Base-by-base conservation (phyloP, 176 grass and related monocot genomes). In the Themeda triandra region DNA sequence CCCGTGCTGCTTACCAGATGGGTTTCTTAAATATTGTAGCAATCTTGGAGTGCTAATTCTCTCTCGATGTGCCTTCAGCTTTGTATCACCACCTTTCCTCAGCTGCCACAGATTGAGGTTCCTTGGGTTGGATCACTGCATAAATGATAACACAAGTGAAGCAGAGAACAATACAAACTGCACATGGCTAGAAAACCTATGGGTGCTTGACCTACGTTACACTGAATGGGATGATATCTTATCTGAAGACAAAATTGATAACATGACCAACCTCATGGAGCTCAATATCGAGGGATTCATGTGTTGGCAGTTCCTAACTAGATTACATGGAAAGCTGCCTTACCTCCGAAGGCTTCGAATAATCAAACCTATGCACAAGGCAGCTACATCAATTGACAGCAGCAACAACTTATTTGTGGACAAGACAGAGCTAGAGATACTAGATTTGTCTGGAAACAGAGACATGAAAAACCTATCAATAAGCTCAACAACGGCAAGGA, bases 71-170 rank as follows among this genome's bases (percentile, higher is more conserved):
- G 5, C 39, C 30, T 79, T 85, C 6, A 63, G 0, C 1, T 80
- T 86, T 73, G 39, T 53, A 8, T 86, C 84, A 64, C 84, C 84
- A 1, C n/a, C 67, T 15, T 86, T 86, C 39, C 0, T 2, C 0
- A 0, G 2, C 4, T 80, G 84, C 6, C 28, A 5, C 0, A 3
- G 0, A 0, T 23, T 86, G 13, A 86, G 66, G 80, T 86, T 80
- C 11, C 66, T 86, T 4, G 76, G 84, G 1, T 0, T 80, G 53
- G 66, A 64, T 24, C 23, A 23, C 0, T 86, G 76, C 11, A 28
- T 7, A 63, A 0, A 45, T 23, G 10, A 4, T 0, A 63, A 49
- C 11, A 51, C 14, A n/a, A 4, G 4, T 53, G 42, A 24, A 85
- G 11, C 0, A 11, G 14, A 41, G 10, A n/a, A 54, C 10, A 40